Base-by-base conservation (phyloP, 805 yeast genomes). In the Starmerella geochares region DNA sequence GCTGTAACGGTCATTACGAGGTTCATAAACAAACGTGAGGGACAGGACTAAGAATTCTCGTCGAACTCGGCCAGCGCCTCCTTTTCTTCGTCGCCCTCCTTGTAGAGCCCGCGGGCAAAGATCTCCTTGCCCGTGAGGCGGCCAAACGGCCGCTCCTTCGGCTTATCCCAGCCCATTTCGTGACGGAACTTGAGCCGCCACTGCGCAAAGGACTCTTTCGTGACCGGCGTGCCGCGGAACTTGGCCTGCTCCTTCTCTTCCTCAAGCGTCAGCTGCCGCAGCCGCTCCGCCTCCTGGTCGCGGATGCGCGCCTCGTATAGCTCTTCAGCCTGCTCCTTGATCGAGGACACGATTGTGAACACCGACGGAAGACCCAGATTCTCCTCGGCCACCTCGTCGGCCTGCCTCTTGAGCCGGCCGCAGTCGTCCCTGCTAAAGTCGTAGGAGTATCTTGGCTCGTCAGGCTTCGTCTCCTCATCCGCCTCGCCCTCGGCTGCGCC, bases 321-420 rank as follows among this genome's bases (percentile, higher is more conserved):
- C 21, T 66, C 66, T 59, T 92, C 98, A 13, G 86, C 90, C 51
- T 75, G 75, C 45, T 90, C 97, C 60, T 90, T 90, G 48, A 87
- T 71, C 8, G 78, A 71, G 0, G 94, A 78, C 0, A 84, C 76
- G 40, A 90, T 64, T 1, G 95, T 78, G 66, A 88, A 92, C 5
- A 90, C 75, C 56, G 87, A 80, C n/a, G 96, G 95, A 75, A 90
- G 82, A 0, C 98, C 98, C 1, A 88, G 53, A 60, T 85, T 81
- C 61, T 83, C 79, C 52, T 80, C 81, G 2, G 92, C 92, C 28
- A 56, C 55, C 43, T 64, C 66, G 19, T 51, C 45, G 29, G 65
- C 62, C 33, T 51, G 49, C 25, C 33, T 37, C 13, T 37, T 33
- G 28, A 69, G 58, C 17, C 38, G 37, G 2, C 37, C 53, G 36